Evolutionary conservation across 805 yeast species (phyloP).

Genomic region (Saccharomycopsis vini): DNA sequence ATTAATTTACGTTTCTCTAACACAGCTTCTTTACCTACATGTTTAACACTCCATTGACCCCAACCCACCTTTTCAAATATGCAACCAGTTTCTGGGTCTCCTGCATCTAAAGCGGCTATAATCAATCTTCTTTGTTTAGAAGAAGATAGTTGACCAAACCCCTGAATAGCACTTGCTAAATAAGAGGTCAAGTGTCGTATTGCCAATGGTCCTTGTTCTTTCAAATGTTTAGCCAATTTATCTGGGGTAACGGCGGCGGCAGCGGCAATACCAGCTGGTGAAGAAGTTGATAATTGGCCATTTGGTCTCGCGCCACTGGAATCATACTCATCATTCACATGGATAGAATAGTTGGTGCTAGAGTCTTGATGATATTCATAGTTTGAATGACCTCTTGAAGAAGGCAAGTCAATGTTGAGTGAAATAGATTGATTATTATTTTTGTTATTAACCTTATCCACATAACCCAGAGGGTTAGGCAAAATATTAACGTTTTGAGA

Average conservation of each 20-base stretch:
- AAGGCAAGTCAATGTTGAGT: too few species aligned
- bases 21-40: constrained; percentile 31
- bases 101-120: constrained; percentile 78
- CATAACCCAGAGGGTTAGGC: too few species aligned
- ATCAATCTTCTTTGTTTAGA: constrained; percentile 86
- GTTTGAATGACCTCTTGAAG: too few species aligned
- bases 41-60: constrained; percentile 93
- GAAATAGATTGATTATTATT: too few species aligned
- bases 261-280: constrained; percentile 82
- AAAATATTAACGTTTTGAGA: too few species aligned
- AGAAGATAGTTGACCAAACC: constrained; percentile 69
- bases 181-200: constrained; percentile 83
- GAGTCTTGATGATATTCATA: neutral
- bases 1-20: constrained; percentile 5
- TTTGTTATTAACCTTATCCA: too few species aligned
- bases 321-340: constrained; percentile 10
- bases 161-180: constrained; percentile 62
- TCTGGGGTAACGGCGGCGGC: constrained; percentile 79
- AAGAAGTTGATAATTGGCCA: constrained; percentile 54
- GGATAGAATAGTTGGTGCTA: neutral
- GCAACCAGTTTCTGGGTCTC: constrained; percentile 43
- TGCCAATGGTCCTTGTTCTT: constrained; percentile 78
- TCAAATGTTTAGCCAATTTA: constrained; percentile 58
- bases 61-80: constrained; percentile 91
- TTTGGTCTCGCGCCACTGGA: constrained; percentile 11